phyloP scores from a whole-genome alignment of 768 basidiomycete species.

The Russula sp. region DNA sequence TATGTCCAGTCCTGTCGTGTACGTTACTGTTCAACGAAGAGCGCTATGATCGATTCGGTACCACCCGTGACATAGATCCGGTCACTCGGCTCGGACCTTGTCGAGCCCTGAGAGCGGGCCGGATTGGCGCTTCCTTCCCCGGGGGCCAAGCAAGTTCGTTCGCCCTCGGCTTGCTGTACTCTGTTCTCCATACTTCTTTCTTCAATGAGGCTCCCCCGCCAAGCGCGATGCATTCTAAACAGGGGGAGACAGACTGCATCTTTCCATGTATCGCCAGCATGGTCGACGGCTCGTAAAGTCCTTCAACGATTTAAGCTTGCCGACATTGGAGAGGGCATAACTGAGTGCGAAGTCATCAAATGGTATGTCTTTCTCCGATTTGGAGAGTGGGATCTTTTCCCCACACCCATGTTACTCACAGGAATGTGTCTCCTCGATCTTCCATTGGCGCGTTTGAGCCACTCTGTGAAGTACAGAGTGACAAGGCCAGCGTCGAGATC shows the following conservation, averaged over 20 bases:
- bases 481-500: slow-evolving; percentile 89
- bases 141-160: too few species aligned
- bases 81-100: too few species aligned
- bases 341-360: slow-evolving; percentile 83
- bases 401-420: slow-evolving; percentile 28
- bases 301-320: slow-evolving; percentile 69
- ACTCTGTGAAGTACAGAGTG: slow-evolving; percentile 82
- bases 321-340: slow-evolving; percentile 88
- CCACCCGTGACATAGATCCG: too few species aligned
- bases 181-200: not conserved
- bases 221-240: slow-evolving; percentile 3
- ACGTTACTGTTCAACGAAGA: too few species aligned
- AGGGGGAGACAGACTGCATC: not conserved
- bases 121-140: not conserved
- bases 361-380: slow-evolving; percentile 45
- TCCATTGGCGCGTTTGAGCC: slow-evolving; percentile 59
- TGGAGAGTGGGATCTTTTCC: too few species aligned
- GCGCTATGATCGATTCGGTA: too few species aligned
- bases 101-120: not conserved
- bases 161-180: not conserved
- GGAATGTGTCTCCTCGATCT: slow-evolving; percentile 55
- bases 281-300: slow-evolving; percentile 33
- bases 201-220: slow-evolving; percentile 14
- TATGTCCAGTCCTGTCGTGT: too few species aligned
- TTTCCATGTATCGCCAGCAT: slow-evolving; percentile 35